Percentiles rank a stretch among this genome's conserved stretches.
Conservation (phyloP, 805 yeast genomes). For the Saccharomycopsis sp. region DNA sequence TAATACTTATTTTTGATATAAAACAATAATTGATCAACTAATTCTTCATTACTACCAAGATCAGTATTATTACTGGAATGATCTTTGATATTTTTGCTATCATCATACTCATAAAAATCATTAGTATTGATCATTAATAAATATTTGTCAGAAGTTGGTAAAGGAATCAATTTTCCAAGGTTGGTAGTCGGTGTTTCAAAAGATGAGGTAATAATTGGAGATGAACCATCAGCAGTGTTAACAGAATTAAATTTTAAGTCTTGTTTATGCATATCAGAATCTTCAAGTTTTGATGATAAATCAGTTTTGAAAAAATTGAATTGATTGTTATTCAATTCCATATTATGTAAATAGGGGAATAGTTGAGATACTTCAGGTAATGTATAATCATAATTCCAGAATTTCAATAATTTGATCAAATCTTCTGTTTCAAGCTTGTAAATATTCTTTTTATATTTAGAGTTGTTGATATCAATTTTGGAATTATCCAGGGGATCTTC, state of each 20-base stretch:
- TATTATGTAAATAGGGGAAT: slow-evolving; percentile 18
- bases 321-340: slow-evolving; percentile 16
- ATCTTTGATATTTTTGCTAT: slow-evolving; percentile 16
- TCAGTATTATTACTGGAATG: slow-evolving; percentile 17
- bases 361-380: slow-evolving; percentile 12
- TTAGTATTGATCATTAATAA: slow-evolving; percentile 16
- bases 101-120: slow-evolving; percentile 14
- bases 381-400: slow-evolving; percentile 18
- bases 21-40: neutral
- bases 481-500: neutral
- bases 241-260: neutral
- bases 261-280: slow-evolving; percentile 5
- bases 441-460: slow-evolving; percentile 8
- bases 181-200: too few relatives aligned
- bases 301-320: slow-evolving; percentile 13
- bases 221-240: slow-evolving; percentile 1
- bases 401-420: slow-evolving; percentile 16
- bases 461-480: slow-evolving; percentile 4
- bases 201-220: too few relatives aligned
- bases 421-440: slow-evolving; percentile 16
- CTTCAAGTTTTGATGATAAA: neutral
- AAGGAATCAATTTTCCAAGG: slow-evolving; percentile 15
- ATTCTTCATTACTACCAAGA: slow-evolving; percentile 19
- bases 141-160: slow-evolving; percentile 18
- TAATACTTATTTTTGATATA: slow-evolving; percentile 14